phyloP scores from a whole-genome alignment of 257 asterid species.

The Penstemon newberryi region DNA sequence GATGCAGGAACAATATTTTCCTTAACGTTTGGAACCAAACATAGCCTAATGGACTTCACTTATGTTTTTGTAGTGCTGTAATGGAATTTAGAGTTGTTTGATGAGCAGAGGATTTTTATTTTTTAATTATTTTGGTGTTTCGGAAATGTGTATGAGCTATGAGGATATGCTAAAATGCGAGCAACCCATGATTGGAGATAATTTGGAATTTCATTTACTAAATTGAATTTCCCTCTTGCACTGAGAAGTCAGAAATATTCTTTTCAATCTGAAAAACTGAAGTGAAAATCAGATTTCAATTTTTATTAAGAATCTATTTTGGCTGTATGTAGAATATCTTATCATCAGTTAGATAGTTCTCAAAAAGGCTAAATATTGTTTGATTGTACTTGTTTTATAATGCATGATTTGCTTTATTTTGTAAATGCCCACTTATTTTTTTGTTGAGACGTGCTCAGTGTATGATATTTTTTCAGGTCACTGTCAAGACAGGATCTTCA shows the following conservation, averaged over 20 bases:
- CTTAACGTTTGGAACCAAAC: no score
- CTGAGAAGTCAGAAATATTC: no score
- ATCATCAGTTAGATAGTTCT: no score
- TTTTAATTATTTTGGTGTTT: no score
- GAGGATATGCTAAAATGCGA: neutral
- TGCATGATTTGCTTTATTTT: slow-evolving; percentile 4
- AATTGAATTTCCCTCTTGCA: neutral
- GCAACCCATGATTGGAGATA: neutral
- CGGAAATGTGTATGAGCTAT: slow-evolving; percentile 23
- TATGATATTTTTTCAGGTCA: slow-evolving; percentile 64
- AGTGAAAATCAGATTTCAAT: neutral
- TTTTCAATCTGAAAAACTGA: no score
- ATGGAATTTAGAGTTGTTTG: slow-evolving; percentile 11
- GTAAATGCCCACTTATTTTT: neutral
- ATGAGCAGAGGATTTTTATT: slow-evolving; percentile 7
- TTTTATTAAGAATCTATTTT: neutral
- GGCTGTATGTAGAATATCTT: neutral
- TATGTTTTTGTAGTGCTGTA: slow-evolving; percentile 18
- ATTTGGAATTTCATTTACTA: neutral
- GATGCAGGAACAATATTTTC: no score
- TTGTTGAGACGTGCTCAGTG: slow-evolving; percentile 27
- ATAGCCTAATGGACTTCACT: neutral
- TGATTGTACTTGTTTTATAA: slow-evolving; percentile 18
- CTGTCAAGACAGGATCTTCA: slow-evolving; percentile 91
- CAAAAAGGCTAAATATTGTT: no score